Base-by-base conservation (phyloP, 164 flowering plant genomes). In the Piper longum region DNA sequence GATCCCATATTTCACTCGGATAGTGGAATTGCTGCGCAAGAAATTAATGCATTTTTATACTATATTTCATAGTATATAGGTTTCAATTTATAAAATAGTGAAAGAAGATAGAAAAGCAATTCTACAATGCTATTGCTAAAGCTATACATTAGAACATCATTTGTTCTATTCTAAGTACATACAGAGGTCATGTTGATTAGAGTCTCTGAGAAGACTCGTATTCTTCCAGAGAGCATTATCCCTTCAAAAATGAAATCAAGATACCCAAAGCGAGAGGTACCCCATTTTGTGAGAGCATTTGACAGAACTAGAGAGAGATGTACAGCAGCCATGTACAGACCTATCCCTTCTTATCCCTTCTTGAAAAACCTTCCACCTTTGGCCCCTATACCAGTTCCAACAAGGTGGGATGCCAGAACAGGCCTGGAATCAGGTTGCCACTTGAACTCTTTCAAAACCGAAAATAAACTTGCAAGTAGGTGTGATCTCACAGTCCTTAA, bases 401-500 rank as follows among this genome's bases (percentile, higher is more conserved):
- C 77, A 63, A 89, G 86, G 70, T 74, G 64, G 55, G 88, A 76
- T 56, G 82, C 75, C 51, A 91, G 83, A 62, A 82, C 78, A 59
- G 96, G 86, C 72, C 75, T 82, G 51, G 86, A 73, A 70, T 86
- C 98, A 43, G 98, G 93, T 48, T 82, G 74, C 99, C 99, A 95
- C 68, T 77, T 78, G 73, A 95, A 73, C 73, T 89, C 92, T 72
- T 81, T 87, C 26, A 95, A 89, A 58, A 65, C 70, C 44, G 89
- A 85, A 71, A 91, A 84, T 72, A 91, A 63, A 54, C 78, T 62
- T 51, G 96, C 77, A 6, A 95, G 78, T 12, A 54, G 95, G 90
- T 61, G 84, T 77, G 40, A 87, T 73, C 68, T 87, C 97, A 64
- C 72, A 62, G 64, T 89, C 91, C 74, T 77, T 91, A 60, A 95